Evolutionary conservation across 2,329 filamentous ascomycete species (phyloP), one percentile per base, ranked within the genome.

Genomic region (Moelleriella libera): DNA sequence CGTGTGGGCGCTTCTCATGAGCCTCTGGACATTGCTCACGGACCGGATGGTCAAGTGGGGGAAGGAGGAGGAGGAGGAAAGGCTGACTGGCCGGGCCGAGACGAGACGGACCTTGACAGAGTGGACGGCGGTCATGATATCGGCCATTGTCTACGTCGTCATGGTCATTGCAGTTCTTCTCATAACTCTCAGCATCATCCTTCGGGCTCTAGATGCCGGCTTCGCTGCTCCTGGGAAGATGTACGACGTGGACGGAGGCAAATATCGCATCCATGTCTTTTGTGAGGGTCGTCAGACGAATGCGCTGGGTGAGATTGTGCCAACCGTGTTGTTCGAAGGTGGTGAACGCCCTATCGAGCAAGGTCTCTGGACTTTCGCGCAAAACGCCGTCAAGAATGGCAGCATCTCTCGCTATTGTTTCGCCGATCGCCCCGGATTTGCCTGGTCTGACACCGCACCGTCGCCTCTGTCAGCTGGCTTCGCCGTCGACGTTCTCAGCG

Each of bases 381-480:
- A 88, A 50, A 73, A 80, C 48, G 81, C 85, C 1, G 71, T 88
- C 53, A 72, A 79, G 53, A 92, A 92, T 57, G 86, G 87, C 40
- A 85, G 83, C 43, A 92, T 98, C 56, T 70, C 73, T 48, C 81
- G 90, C 50, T 97, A 94, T 68, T 98, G 92, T 72, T 96, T 95
- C 64, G 89, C 87, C 61, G 92, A 98, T 61, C 83, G 92, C 28
- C 92, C 92, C 1, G 92, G 92, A 1, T 76, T 90, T 48, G 90
- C 77, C 6, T 95, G 88, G 72, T 80, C 76, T 44, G 92, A 98
- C 64, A 90, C 92, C 48, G 88, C 90, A 0, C 92, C 92, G 2
- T 96, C 89, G 5, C 92, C 92, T 0, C 82, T 95, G 56, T 94
- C 87, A 5, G 90, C 88, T 5, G 88, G 89, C 42, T 95, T 96